These are phyloP conservation scores for Pythium pyrilobum DNA, from an alignment of 352 stramenopile genomes.

Conservation along the genomic window DNA sequence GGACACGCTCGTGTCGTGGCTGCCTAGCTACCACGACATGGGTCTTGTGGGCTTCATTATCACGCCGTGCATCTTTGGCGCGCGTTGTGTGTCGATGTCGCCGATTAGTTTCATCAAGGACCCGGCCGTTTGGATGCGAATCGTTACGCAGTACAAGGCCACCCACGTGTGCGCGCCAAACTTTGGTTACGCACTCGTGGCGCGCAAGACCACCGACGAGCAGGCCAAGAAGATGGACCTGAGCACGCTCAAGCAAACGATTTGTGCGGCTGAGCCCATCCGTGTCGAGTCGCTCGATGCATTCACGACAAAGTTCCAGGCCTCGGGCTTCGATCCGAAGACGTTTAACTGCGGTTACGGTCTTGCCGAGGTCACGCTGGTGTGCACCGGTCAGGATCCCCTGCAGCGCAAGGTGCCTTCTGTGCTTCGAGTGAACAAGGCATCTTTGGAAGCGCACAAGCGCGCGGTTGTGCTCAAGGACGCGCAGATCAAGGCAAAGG, in stretches of 20 bases:
- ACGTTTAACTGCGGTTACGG: constrained; percentile 84
- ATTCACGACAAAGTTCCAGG: constrained; percentile 62
- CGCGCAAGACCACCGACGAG: constrained; percentile 71
- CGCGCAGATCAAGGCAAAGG: constrained; percentile 23
- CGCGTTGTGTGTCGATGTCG: constrained; percentile 75
- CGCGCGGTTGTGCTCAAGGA: constrained; percentile 33
- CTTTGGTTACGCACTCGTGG: constrained; percentile 73
- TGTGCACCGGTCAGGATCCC: constrained; percentile 68
- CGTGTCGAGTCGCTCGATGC: constrained; percentile 67
- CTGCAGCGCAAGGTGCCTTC: constrained; percentile 41
- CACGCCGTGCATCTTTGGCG: constrained; percentile 44
- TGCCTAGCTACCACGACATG: constrained; percentile 85
- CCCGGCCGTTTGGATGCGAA: constrained; percentile 75
- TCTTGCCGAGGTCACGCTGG: constrained; percentile 76
- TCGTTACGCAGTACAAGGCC: constrained; percentile 65
- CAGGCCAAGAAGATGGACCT: constrained; percentile 57
- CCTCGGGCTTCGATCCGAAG: constrained; percentile 50
- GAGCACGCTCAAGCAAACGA: constrained; percentile 59
- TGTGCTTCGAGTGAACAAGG: constrained; percentile 64
- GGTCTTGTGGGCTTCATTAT: constrained; percentile 82
- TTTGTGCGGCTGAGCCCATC: constrained; percentile 80
- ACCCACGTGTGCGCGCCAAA: constrained; percentile 76
- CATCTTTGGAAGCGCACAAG: constrained; percentile 46
- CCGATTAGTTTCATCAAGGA: constrained; percentile 86
- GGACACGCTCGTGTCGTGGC: constrained; percentile 74